phyloP scores from a whole-genome alignment of 441 rosid species.

The California macrophylla region DNA sequence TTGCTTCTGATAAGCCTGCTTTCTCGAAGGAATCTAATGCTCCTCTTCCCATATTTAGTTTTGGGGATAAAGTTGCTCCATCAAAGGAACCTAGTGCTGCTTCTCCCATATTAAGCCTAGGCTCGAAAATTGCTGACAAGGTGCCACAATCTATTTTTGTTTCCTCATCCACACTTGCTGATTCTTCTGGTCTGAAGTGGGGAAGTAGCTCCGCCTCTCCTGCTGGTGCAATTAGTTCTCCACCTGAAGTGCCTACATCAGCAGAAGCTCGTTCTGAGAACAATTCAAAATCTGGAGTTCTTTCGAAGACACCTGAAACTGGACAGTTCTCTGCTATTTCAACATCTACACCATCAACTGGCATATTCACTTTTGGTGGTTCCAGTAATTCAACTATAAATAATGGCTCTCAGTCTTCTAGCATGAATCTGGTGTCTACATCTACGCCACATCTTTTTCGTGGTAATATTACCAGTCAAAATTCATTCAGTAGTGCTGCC shows the following conservation, averaged over 20 bases:
- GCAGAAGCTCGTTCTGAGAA: conserved; percentile 28
- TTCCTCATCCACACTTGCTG: conserved; percentile 19
- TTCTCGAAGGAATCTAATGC: conserved; percentile 20
- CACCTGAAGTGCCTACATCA: conserved; percentile 31
- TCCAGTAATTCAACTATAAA: conserved; percentile 25
- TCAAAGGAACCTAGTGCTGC: conserved; percentile 27
- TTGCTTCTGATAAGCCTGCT: conserved; percentile 23
- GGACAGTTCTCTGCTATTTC: conserved; percentile 28
- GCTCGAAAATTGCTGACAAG: conserved; percentile 19
- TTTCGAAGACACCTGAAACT: conserved; percentile 21
- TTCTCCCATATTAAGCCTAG: conserved; percentile 19
- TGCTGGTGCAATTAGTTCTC: conserved; percentile 30
- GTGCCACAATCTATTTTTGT: conserved; percentile 5
- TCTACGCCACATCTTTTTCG: conserved; percentile 22
- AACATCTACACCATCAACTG: conserved; percentile 29
- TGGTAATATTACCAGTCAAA: conserved; percentile 24
- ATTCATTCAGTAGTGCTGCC: conserved; percentile 19
- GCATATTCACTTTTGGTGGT: conserved; percentile 34
- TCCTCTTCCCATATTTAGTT: conserved; percentile 18
- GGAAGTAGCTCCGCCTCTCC: conserved; percentile 21
- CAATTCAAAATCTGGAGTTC: conserved; percentile 22
- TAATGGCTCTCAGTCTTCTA: conserved; percentile 40
- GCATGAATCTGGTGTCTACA: conserved; percentile 25
- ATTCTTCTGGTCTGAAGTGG: conserved; percentile 18
- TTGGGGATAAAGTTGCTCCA: conserved; percentile 23